phyloP scores from a whole-genome alignment of 768 basidiomycete species.

The Infundibulicybe gibba region DNA sequence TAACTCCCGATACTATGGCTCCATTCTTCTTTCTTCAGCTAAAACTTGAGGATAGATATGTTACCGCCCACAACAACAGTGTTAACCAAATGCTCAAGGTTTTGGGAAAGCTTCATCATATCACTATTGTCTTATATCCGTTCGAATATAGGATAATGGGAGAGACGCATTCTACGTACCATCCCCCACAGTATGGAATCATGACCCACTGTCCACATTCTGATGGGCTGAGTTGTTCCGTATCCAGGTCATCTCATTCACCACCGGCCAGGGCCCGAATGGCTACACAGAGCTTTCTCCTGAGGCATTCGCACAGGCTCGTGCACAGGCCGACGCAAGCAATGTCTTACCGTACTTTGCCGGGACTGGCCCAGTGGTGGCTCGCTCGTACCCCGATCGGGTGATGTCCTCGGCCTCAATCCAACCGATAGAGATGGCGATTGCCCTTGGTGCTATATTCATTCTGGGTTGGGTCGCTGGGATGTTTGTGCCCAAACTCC shows the following conservation, averaged over 20 bases:
- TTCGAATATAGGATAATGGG: slow-evolving; percentile 31
- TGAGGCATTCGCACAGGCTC: slow-evolving; percentile 24
- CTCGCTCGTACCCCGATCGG: slow-evolving; percentile 29
- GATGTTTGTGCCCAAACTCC: slow-evolving; percentile 22
- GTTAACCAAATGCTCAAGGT: slow-evolving; percentile 33
- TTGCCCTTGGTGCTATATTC: slow-evolving; percentile 18
- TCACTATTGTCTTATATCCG: neutral
- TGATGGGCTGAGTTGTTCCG: neutral
- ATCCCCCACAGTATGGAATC: slow-evolving; percentile 30
- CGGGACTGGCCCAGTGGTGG: slow-evolving; percentile 30
- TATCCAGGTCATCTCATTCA: slow-evolving; percentile 31
- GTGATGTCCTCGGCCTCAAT: slow-evolving; percentile 22
- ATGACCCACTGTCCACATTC: neutral
- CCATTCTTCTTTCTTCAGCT: neutral
- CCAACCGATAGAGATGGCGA: slow-evolving; percentile 15
- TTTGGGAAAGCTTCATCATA: slow-evolving; percentile 3
- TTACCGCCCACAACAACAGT: slow-evolving; percentile 30
- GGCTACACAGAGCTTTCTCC: slow-evolving; percentile 36
- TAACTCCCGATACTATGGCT: slow-evolving; percentile 1
- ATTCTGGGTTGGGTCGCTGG: slow-evolving; percentile 27
- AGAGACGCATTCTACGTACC: slow-evolving; percentile 35
- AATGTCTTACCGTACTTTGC: slow-evolving; percentile 39
- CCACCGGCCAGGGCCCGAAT: slow-evolving; percentile 27
- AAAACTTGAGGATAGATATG: slow-evolving; percentile 15
- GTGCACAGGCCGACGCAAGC: slow-evolving; percentile 33